Conservation (phyloP, 2,329 filamentous ascomycete genomes). For the Aspergillus oerlinghausenensis region DNA sequence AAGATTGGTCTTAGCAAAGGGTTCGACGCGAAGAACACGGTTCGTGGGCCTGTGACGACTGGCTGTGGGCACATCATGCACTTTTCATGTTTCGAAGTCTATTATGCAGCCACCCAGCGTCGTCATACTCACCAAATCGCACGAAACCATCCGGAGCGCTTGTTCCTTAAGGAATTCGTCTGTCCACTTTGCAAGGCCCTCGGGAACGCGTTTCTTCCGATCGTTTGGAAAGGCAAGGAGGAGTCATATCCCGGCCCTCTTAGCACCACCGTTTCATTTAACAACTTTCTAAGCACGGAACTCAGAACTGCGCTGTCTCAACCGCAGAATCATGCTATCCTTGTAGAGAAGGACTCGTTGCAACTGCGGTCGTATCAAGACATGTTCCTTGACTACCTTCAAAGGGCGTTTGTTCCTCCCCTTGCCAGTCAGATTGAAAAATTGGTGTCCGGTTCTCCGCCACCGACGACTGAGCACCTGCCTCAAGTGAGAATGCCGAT, state of each 20-base stretch:
- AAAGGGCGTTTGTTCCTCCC: constrained; percentile 47
- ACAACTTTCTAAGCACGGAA: constrained; percentile 62
- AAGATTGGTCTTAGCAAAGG: constrained; percentile 84
- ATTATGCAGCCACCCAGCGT: constrained; percentile 75
- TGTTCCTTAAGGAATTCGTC: constrained; percentile 80
- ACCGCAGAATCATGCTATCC: constrained; percentile 45
- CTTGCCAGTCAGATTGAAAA: constrained; percentile 42
- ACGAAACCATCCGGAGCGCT: constrained; percentile 82
- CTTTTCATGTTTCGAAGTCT: constrained; percentile 89
- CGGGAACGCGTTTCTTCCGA: constrained; percentile 89
- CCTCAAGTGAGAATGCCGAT: constrained; percentile 30
- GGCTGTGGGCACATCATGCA: constrained; percentile 99
- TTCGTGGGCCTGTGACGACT: constrained; percentile 74
- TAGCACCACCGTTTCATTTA: constrained; percentile 56
- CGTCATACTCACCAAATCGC: constrained; percentile 91
- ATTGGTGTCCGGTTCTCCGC: constrained; percentile 23
- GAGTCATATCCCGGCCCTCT: constrained; percentile 76
- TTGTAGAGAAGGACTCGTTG: constrained; percentile 32
- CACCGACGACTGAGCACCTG: constrained; percentile 26
- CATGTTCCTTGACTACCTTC: constrained; percentile 49
- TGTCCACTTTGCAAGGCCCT: constrained; percentile 96
- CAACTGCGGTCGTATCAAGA: constrained; percentile 41
- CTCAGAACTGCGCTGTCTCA: constrained; percentile 48
- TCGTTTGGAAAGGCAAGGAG: constrained; percentile 91
- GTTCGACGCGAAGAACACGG: constrained; percentile 65